These are phyloP conservation scores for Globisporangium paroecandrum DNA, from an alignment of 352 stramenopile genomes.

Conservation along the genomic window DNA sequence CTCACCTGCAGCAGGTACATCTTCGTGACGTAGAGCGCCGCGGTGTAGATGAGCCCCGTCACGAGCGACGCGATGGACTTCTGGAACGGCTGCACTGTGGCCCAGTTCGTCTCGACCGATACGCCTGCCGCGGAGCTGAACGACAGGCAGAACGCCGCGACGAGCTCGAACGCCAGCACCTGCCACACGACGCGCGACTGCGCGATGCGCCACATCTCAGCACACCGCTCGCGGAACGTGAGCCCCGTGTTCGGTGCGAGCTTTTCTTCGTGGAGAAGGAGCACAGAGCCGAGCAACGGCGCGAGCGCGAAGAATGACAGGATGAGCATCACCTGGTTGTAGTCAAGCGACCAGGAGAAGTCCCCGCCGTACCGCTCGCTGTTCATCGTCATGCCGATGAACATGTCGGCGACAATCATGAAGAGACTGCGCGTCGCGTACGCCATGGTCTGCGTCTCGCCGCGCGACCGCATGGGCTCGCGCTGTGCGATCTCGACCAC, in stretches of 20 bases:
- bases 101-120: constrained; percentile 61
- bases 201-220: constrained; percentile 55
- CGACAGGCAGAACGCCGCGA: constrained; percentile 51
- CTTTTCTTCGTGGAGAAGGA: constrained; percentile 54
- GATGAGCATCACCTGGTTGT: constrained; percentile 38
- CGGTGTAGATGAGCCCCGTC: constrained; percentile 51
- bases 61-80: constrained; percentile 44
- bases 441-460: constrained; percentile 53
- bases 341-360: constrained; percentile 44
- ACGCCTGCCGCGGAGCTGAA: constrained; percentile 45
- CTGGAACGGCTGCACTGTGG: constrained; percentile 44
- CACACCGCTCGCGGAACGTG: constrained; percentile 25
- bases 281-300: constrained; percentile 43
- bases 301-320: constrained; percentile 34
- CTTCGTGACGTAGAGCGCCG: constrained; percentile 53
- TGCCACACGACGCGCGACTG: constrained; percentile 77
- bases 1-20: constrained; percentile 46
- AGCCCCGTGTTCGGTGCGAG: constrained; percentile 19
- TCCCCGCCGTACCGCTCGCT: constrained; percentile 33
- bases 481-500: constrained; percentile 70
- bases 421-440: constrained; percentile 43
- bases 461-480: constrained; percentile 48
- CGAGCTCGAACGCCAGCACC: constrained; percentile 62
- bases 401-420: constrained; percentile 44
- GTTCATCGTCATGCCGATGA: constrained; percentile 51